These are phyloP conservation scores for Penicillium soppii DNA, from an alignment of 495 filamentous ascomycete species.

Conservation along the genomic window DNA sequence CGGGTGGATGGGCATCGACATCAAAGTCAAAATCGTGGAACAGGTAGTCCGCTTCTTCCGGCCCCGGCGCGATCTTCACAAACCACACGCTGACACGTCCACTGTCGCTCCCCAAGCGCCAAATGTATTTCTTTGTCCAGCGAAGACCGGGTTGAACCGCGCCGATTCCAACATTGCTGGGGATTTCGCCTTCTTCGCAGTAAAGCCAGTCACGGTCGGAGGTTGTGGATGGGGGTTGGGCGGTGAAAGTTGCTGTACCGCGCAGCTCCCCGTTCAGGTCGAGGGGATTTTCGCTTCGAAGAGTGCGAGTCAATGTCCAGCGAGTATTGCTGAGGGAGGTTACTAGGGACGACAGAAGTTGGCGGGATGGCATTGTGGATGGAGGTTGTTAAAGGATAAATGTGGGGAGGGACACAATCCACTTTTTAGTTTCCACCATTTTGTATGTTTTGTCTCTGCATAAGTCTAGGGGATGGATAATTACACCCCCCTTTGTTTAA, in stretches of 20 bases:
- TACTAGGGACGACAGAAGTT: slow-evolving; percentile 27
- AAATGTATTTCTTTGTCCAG: slow-evolving; percentile 50
- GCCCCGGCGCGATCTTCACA: slow-evolving; percentile 35
- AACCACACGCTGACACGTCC: slow-evolving; percentile 46
- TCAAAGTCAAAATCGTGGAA: slow-evolving; percentile 46
- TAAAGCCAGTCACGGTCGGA: slow-evolving; percentile 39
- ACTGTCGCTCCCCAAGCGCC: slow-evolving; percentile 30
- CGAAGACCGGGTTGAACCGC: slow-evolving; percentile 26
- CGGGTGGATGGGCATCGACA: not conserved
- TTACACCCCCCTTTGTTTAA: too few relatives aligned
- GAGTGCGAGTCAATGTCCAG: slow-evolving; percentile 42
- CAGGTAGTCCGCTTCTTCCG: slow-evolving; percentile 44
- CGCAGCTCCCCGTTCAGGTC: slow-evolving; percentile 42
- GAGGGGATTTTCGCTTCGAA: slow-evolving; percentile 43
- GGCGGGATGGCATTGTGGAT: slow-evolving; percentile 10
- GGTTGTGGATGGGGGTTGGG: slow-evolving; percentile 14
- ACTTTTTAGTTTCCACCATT: too few relatives aligned
- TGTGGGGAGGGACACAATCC: slow-evolving; percentile 1
- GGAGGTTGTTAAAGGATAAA: not conserved
- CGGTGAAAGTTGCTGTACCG: slow-evolving; percentile 42
- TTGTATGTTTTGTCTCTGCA: too few relatives aligned
- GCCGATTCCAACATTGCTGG: slow-evolving; percentile 13
- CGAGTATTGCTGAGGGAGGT: slow-evolving; percentile 29
- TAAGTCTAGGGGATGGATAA: too few relatives aligned
- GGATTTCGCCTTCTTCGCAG: slow-evolving; percentile 46